A percentile compares a stretch with the other conserved stretches of the same genome.
Evolutionary conservation across 805 yeast species (phyloP).

Genomic region (Candida railenensis): DNA sequence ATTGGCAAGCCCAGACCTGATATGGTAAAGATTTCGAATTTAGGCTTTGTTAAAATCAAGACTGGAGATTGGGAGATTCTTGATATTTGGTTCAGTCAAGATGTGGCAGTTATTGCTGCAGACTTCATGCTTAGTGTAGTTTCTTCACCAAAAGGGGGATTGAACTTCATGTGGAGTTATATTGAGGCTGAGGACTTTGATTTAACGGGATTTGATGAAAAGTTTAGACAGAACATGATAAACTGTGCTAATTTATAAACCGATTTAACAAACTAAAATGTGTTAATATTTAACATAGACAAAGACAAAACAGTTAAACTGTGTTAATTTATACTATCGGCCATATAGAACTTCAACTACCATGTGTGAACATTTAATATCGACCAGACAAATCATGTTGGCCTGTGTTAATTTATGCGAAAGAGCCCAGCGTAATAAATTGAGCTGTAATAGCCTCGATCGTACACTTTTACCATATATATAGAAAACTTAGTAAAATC

Average conservation of each 20-base stretch:
- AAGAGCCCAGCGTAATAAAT: no score
- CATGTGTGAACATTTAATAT: no score
- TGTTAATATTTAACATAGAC: no score
- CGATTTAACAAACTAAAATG: no score
- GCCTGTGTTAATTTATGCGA: no score
- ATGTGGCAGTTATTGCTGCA: conserved; percentile 29
- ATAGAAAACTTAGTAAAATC: no score
- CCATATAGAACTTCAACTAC: no score
- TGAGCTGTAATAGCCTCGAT: no score
- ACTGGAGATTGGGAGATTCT: conserved; percentile 23
- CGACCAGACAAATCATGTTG: no score
- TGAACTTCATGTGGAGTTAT: conserved; percentile 33
- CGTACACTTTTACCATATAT: no score
- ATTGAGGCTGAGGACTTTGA: conserved; percentile 16
- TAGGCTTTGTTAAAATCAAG: conserved; percentile 24
- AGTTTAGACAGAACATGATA: neutral
- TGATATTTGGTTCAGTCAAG: conserved; percentile 36
- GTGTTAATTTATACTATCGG: no score
- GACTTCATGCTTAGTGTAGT: conserved; percentile 36
- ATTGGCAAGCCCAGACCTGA: conserved; percentile 29
- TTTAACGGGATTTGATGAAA: neutral
- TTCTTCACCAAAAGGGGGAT: conserved; percentile 29
- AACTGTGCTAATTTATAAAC: neutral
- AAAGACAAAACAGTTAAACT: no score
- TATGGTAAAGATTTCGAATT: conserved; percentile 33